Percentiles rank a stretch among this genome's conserved stretches.
phyloP scores from a whole-genome alignment of 1,284 basidiomycete genomes.

The Xanthoconium separans region DNA sequence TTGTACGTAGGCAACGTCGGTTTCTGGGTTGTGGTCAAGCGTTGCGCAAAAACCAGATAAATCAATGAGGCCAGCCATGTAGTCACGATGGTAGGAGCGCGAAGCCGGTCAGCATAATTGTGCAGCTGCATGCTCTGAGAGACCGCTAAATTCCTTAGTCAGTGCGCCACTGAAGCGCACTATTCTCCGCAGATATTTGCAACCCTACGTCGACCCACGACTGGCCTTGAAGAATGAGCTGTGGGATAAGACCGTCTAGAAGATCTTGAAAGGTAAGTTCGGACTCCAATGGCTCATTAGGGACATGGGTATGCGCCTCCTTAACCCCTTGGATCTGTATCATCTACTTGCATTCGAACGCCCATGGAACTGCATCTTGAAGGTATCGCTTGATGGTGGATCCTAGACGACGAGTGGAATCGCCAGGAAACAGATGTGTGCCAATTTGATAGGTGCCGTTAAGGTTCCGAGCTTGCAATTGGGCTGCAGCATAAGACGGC shows the following conservation, averaged over 20 bases:
- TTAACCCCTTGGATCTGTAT: constrained; percentile 11
- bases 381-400: not conserved
- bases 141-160: constrained; percentile 1
- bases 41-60: constrained; percentile 4
- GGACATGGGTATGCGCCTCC: constrained; percentile 4
- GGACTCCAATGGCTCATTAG: not conserved
- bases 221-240: not conserved
- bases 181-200: constrained; percentile 3
- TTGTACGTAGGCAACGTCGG: not conserved
- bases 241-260: not conserved
- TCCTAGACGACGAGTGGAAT: not conserved
- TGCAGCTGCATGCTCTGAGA: not conserved
- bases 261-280: not conserved
- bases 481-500: constrained; percentile 5
- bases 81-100: constrained; percentile 4
- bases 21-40: not conserved
- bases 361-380: constrained; percentile 1
- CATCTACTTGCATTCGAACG: constrained; percentile 6
- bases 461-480: not conserved
- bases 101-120: not conserved
- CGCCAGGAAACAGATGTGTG: constrained; percentile 5
- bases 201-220: constrained; percentile 8
- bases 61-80: not conserved
- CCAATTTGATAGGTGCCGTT: constrained; percentile 9
- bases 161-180: constrained; percentile 6